Evolutionary conservation across 208 protist species (phyloP), one percentile per base, ranked within the genome.

Genomic region (Phytomonas sp.): DNA sequence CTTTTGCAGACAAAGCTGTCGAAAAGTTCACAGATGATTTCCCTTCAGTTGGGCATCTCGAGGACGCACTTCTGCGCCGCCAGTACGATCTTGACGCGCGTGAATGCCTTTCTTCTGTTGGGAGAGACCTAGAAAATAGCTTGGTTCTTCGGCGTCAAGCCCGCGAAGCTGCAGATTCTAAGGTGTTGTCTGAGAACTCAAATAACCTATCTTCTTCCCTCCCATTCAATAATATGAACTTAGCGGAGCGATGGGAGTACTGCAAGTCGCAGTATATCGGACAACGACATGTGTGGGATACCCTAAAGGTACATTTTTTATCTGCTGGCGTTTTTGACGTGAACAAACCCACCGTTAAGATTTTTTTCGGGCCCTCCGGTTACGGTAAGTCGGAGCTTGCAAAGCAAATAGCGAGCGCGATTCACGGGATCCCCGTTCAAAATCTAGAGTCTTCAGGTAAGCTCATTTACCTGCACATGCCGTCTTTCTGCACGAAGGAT

Each of bases 371-470:
- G 29, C 87, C 90, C 19, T 92, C 85, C 4, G 90, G 90, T 29
- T 89, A 86, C 70, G 90, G 90, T 29, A 95, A 95, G 73, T 92
- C 90, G 16, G 85, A 95, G 70, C 61, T 93, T 69, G 90, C 86
- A 11, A 81, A 83, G 52, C 82, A 78, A 19, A 63, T 95, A 12
- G 90, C 90, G 26, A 77, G 71, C 32, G 82, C 77, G 23, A 62
- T 95, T 42, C 86, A 95, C 70, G 77, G 74, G 26, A 63, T 69
- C 34, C 73, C 78, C n/a, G 19, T 79, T 30, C 37, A 60, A n/a
- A 61, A 75, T 67, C 63, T 89, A 42, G 87, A 95, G 73, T 49
- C 75, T 2, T 72, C 70, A 4, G 90, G 90, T 19, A 86, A 91
- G 66, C 77, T 95, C 45, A 80, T 95, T 14, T 79, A 88, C 72